phyloP scores from a whole-genome alignment of 305 asterid species.

The Petunia hybrid region DNA sequence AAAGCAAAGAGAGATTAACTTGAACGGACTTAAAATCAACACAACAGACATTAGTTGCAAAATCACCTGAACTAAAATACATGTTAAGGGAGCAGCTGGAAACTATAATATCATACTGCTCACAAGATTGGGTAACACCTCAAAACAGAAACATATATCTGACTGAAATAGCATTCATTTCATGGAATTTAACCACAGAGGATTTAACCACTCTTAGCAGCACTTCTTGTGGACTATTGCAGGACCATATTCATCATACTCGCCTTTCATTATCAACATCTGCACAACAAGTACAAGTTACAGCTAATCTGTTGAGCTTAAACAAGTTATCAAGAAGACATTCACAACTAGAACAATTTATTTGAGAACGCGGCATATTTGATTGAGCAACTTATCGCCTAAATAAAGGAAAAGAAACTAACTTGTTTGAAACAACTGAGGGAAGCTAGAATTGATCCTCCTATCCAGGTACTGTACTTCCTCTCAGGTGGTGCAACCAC shows the following conservation, averaged over 20 bases:
- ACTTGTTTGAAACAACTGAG: slow-evolving; percentile 48
- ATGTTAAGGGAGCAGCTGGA: background rate
- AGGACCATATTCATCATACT: slow-evolving; percentile 47
- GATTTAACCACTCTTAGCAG: slow-evolving; percentile 30
- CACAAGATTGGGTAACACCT: background rate
- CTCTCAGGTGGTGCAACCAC: slow-evolving; percentile 50
- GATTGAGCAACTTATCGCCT: background rate
- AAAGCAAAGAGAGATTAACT: too few relatives aligned
- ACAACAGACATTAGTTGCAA: too few relatives aligned
- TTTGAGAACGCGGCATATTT: background rate
- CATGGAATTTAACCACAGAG: background rate
- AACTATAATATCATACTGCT: background rate
- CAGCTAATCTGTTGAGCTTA: background rate
- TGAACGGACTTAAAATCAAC: too few relatives aligned
- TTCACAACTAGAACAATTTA: background rate
- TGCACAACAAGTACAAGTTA: slow-evolving; percentile 22
- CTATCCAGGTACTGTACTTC: slow-evolving; percentile 47
- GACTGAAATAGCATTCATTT: background rate
- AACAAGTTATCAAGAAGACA: background rate
- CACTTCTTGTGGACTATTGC: slow-evolving; percentile 47
- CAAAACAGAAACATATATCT: background rate
- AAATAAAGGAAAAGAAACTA: background rate
- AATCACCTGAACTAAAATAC: too few relatives aligned
- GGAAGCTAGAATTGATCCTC: slow-evolving; percentile 48
- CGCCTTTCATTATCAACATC: slow-evolving; percentile 45